A percentile compares a stretch with the other conserved stretches of the same genome.
Evolutionary conservation across 139 green algal genomes (phyloP).

Genomic region (Astrephomene gubernaculifera): DNA sequence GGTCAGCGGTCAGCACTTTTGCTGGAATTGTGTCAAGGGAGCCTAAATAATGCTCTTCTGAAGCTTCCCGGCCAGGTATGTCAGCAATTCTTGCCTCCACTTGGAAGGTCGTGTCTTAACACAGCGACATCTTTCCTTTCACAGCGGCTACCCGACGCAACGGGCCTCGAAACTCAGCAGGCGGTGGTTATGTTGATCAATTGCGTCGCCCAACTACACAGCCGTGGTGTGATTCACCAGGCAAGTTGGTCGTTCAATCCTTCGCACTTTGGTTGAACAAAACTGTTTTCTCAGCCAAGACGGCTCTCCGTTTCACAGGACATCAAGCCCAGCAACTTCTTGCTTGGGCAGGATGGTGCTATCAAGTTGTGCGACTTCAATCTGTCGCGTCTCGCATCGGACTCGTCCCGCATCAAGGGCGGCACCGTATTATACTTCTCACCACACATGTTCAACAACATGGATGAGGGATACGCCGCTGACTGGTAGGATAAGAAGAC

Average conservation of each 20-base stretch:
- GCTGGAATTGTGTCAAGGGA: constrained; percentile 9
- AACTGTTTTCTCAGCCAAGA: background rate
- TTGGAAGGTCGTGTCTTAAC: background rate
- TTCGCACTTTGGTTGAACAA: background rate
- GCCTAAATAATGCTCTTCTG: background rate
- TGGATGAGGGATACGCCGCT: constrained; percentile 12
- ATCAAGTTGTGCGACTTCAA: constrained; percentile 23
- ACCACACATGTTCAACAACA: background rate
- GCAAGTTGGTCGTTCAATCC: background rate
- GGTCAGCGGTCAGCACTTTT: background rate
- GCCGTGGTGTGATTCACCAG: constrained; percentile 6
- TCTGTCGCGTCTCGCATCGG: background rate
- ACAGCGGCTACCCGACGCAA: background rate
- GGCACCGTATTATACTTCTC: constrained; percentile 13
- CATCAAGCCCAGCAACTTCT: constrained; percentile 12
- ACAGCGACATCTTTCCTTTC: background rate
- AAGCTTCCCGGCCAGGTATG: background rate
- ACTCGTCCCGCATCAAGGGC: background rate
- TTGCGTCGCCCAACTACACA: constrained; percentile 2
- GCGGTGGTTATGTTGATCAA: constrained; percentile 10
- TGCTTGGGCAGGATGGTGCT: background rate
- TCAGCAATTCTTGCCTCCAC: background rate
- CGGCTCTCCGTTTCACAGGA: background rate
- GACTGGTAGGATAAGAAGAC: constrained; percentile 33
- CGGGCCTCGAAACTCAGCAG: background rate